These are phyloP conservation scores for Amanita exitialis DNA, from an alignment of 768 basidiomycete genomes.

Conservation along the genomic window DNA sequence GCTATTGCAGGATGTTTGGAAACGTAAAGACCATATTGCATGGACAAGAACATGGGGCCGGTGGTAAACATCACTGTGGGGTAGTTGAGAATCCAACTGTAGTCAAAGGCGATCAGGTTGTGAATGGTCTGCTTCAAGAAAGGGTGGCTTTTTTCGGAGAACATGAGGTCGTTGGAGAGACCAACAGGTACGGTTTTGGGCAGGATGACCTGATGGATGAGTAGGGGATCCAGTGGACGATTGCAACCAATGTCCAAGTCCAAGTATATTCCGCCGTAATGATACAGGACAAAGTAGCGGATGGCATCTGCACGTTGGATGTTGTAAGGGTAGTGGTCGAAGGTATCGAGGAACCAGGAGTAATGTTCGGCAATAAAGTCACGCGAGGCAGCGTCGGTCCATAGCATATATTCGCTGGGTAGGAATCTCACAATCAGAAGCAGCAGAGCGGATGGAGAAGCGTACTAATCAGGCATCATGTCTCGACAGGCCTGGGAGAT, in stretches of 20 bases:
- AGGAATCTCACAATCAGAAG: constrained; percentile 10
- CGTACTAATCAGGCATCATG: constrained; percentile 96
- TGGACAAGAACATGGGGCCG: constrained; percentile 97
- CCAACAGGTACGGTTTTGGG: constrained; percentile 97
- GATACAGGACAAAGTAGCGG: constrained; percentile 94
- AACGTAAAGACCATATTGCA: constrained; percentile 84
- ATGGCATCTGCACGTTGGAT: constrained; percentile 97
- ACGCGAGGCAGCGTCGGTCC: constrained; percentile 90
- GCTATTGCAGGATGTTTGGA: constrained; percentile 56
- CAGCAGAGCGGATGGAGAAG: constrained; percentile 13
- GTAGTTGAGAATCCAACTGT: constrained; percentile 91
- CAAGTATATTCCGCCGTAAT: constrained; percentile 92
- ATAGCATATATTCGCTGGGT: constrained; percentile 85
- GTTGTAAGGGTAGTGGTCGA: constrained; percentile 81
- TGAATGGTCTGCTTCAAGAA: constrained; percentile 92
- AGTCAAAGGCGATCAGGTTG: constrained; percentile 85
- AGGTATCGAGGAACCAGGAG: constrained; percentile 89
- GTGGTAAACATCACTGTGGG: constrained; percentile 99
- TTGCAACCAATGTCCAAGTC: constrained; percentile 96
- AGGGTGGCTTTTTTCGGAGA: constrained; percentile 74
- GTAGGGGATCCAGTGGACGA: constrained; percentile 76
- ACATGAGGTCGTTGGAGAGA: constrained; percentile 95
- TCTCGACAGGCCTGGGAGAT: constrained; percentile 80
- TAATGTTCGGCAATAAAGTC: constrained; percentile 85
- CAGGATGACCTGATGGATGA: constrained; percentile 80